phyloP scores from a whole-genome alignment of 2,329 filamentous ascomycete genomes.

The Cordyceps cateniannulata region DNA sequence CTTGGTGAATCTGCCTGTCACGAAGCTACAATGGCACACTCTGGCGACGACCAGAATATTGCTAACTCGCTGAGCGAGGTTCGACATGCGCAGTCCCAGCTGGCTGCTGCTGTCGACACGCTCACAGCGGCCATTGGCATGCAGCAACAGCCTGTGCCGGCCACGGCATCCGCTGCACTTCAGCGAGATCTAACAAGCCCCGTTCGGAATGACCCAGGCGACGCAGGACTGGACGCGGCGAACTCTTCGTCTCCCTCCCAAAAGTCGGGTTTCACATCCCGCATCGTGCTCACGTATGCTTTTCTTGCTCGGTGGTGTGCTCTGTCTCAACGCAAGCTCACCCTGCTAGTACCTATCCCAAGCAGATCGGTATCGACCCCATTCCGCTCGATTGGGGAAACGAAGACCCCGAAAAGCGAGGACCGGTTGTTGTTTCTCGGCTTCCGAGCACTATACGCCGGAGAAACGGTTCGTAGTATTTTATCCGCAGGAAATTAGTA shows the following conservation, averaged over 20 bases:
- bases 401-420: conserved; percentile 64
- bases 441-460: conserved; percentile 67
- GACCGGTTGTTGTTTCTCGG: conserved; percentile 82
- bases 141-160: background rate
- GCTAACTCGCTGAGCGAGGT: conserved; percentile 32
- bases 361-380: conserved; percentile 91
- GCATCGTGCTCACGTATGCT: conserved; percentile 47
- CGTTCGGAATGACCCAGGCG: background rate
- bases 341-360: conserved; percentile 67
- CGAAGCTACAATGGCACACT: conserved; percentile 7
- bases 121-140: conserved; percentile 25
- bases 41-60: background rate
- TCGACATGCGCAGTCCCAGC: conserved; percentile 33
- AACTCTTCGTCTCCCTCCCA: conserved; percentile 26
- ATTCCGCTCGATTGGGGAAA: conserved; percentile 83
- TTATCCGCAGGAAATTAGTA: background rate
- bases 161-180: background rate
- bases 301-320: background rate
- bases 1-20: background rate
- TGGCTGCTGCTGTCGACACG: conserved; percentile 35
- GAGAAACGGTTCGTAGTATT: conserved; percentile 61
- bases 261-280: conserved; percentile 43
- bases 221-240: conserved; percentile 15
- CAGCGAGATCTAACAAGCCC: background rate
- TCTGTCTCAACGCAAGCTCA: background rate